These are phyloP conservation scores for Umbellularia californica DNA, from an alignment of 164 flowering plant genomes.

Conservation along the genomic window DNA sequence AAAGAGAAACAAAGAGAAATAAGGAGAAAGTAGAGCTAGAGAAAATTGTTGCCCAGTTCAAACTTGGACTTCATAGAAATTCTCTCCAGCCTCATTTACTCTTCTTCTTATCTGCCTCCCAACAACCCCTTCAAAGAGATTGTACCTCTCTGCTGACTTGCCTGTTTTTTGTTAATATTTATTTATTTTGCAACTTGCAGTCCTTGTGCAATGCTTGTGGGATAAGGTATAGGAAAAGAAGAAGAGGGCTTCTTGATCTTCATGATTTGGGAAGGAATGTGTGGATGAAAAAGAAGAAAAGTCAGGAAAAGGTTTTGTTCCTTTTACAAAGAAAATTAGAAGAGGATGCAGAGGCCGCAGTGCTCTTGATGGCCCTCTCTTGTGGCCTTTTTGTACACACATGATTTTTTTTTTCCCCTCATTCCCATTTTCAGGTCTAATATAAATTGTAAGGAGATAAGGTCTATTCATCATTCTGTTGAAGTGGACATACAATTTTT, in stretches of 20 bases:
- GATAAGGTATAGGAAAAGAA: conserved; percentile 46
- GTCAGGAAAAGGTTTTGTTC: conserved; percentile 24
- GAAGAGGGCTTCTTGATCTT: conserved; percentile 29
- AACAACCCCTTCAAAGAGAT: too few species aligned
- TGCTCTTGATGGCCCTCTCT: conserved; percentile 21
- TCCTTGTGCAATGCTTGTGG: conserved; percentile 25
- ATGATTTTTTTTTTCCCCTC: background rate
- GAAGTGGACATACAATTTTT: too few species aligned
- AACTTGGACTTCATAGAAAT: too few species aligned
- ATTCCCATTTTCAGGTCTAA: background rate
- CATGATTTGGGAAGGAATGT: conserved; percentile 31
- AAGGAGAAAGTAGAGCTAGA: too few species aligned
- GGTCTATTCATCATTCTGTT: too few species aligned
- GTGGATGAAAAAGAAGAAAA: conserved; percentile 37
- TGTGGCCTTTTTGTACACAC: conserved; percentile 10
- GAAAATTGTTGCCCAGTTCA: too few species aligned
- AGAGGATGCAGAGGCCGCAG: conserved; percentile 21
- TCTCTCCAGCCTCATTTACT: too few species aligned
- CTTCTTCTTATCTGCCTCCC: too few species aligned
- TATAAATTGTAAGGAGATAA: too few species aligned
- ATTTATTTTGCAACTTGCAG: conserved; percentile 3
- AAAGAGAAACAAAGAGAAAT: too few species aligned
- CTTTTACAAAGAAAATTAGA: conserved; percentile 1
- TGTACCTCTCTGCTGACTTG: too few species aligned
- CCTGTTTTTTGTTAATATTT: background rate